Percentiles rank a stretch among this genome's conserved stretches.
These are phyloP conservation scores for Ogataea nakhonphanomensis DNA, from an alignment of 805 yeast species.

Conservation along the genomic window DNA sequence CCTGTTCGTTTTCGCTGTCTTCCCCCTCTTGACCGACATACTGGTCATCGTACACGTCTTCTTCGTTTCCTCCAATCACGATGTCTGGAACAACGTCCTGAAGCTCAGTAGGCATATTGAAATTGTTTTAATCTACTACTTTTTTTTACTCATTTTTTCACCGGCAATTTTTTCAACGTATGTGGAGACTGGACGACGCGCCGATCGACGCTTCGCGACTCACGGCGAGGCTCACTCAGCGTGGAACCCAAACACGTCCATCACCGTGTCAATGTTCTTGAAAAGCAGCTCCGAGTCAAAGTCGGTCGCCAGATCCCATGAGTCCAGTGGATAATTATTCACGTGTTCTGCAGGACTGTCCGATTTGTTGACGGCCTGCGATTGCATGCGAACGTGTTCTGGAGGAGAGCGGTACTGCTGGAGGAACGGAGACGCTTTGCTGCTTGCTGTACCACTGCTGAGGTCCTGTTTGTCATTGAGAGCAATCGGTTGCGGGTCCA, in stretches of 20 bases:
- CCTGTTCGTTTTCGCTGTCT: constrained; percentile 40
- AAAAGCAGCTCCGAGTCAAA: constrained; percentile 55
- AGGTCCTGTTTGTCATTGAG: constrained; percentile 26
- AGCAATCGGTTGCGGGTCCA: constrained; percentile 78
- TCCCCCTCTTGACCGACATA: constrained; percentile 29
- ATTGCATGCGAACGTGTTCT: constrained; percentile 5
- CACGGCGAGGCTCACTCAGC: constrained; percentile 44
- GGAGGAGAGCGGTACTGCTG: constrained; percentile 19
- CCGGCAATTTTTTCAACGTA: constrained; percentile 12
- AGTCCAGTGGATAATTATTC: constrained; percentile 34
- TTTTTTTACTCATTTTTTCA: constrained; percentile 9
- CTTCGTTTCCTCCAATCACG: constrained; percentile 58
- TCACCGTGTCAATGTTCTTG: constrained; percentile 84
- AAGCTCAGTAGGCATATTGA: constrained; percentile 67
- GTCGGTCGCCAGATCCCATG: constrained; percentile 36
- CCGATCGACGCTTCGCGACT: constrained; percentile 5
- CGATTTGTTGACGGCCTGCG: background rate
- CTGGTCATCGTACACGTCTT: constrained; percentile 34
- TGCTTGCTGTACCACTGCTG: constrained; percentile 17
- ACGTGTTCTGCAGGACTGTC: background rate
- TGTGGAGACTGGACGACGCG: constrained; percentile 7
- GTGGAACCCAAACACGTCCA: constrained; percentile 91
- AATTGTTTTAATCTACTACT: constrained; percentile 3
- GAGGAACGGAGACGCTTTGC: constrained; percentile 21
- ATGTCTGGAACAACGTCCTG: constrained; percentile 85